Evolutionary conservation across 139 green algal species (phyloP).

Genomic region (Tetradesmus obliquus): DNA sequence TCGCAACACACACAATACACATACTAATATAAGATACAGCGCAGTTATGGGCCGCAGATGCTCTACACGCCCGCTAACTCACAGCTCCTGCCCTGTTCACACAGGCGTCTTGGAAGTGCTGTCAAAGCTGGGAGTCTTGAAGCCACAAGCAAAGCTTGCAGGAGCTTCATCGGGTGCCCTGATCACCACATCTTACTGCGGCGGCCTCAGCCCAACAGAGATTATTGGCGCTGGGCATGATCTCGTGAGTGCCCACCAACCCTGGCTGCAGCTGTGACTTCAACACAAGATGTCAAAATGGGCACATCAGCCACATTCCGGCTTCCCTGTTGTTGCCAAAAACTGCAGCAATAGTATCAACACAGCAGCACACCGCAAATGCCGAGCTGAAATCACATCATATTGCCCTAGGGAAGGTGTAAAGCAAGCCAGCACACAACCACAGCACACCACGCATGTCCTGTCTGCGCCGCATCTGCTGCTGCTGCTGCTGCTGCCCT

Average conservation of each 20-base stretch:
- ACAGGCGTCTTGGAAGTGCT: constrained; percentile 23
- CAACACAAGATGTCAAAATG: too few relatives aligned
- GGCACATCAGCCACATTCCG: too few relatives aligned
- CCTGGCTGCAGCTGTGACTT: neutral
- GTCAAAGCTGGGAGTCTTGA: neutral
- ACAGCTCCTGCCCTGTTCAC: neutral
- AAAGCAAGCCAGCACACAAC: too few relatives aligned
- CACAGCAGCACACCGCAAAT: too few relatives aligned
- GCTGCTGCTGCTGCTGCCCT: neutral
- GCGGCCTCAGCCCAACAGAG: neutral
- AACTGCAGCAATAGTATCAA: too few relatives aligned
- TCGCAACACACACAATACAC: neutral
- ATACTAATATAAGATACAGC: neutral
- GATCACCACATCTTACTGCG: constrained; percentile 9
- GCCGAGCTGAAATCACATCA: too few relatives aligned
- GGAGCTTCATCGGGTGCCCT: constrained; percentile 3
- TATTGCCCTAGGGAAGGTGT: too few relatives aligned
- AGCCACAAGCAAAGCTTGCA: constrained; percentile 4
- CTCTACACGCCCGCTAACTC: neutral
- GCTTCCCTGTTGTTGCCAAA: too few relatives aligned
- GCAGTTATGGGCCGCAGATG: neutral
- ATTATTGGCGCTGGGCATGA: neutral
- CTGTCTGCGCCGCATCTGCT: neutral
- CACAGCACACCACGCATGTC: neutral
- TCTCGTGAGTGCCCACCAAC: neutral